These are phyloP conservation scores for Fusarium sp. DNA, from an alignment of 2,329 filamentous ascomycete genomes.

Conservation along the genomic window DNA sequence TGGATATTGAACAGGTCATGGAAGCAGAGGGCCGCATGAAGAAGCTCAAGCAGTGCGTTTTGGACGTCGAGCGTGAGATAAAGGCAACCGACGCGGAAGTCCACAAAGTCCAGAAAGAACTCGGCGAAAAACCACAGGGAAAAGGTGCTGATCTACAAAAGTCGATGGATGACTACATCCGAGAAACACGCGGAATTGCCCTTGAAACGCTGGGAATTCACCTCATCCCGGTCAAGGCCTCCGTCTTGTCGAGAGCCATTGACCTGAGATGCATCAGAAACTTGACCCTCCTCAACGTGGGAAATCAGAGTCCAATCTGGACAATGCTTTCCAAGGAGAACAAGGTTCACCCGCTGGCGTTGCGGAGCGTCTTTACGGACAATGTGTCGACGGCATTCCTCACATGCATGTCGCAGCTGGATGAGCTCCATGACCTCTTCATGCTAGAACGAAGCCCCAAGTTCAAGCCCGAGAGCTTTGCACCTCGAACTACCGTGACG, in stretches of 20 bases:
- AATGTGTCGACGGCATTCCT: constrained; percentile 69
- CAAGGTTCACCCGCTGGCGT: constrained; percentile 60
- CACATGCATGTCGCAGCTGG: constrained; percentile 64
- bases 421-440: constrained; percentile 68
- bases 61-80: constrained; percentile 52
- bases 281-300: constrained; percentile 73
- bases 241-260: constrained; percentile 66
- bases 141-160: constrained; percentile 36
- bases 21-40: constrained; percentile 45
- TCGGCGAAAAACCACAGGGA: constrained; percentile 33
- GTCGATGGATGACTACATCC: constrained; percentile 64
- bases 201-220: constrained; percentile 67
- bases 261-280: constrained; percentile 68
- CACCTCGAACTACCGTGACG: constrained; percentile 61
- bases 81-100: constrained; percentile 54
- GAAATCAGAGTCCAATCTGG: constrained; percentile 72
- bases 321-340: constrained; percentile 67
- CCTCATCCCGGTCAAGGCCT: constrained; percentile 70
- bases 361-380: constrained; percentile 73
- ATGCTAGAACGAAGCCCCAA: constrained; percentile 67
- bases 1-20: constrained; percentile 44
- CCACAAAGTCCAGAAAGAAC: constrained; percentile 47
- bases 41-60: constrained; percentile 48
- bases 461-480: constrained; percentile 65
- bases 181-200: constrained; percentile 68